Evolutionary conservation across 2,329 filamentous ascomycete genomes (phyloP).

Genomic region (Chaetomium globosum): DNA sequence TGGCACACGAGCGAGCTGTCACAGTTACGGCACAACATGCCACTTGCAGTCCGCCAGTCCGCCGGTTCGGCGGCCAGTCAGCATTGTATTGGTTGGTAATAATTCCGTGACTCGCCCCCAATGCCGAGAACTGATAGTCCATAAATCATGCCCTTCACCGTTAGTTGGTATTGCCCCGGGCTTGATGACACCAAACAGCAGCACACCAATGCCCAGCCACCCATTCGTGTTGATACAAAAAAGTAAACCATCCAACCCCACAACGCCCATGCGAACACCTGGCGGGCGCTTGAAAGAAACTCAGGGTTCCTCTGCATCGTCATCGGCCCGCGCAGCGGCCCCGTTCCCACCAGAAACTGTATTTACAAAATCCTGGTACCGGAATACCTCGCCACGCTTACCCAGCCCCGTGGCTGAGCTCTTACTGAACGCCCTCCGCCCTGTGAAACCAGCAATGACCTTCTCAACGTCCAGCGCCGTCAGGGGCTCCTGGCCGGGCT

Average conservation of each 20-base stretch:
- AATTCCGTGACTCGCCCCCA: constrained; percentile 11
- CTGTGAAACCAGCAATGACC: constrained; percentile 84
- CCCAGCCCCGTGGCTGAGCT: constrained; percentile 55
- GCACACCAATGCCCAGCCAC: constrained; percentile 15
- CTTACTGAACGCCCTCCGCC: constrained; percentile 78
- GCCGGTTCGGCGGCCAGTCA: constrained; percentile 1
- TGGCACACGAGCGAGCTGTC: constrained; percentile 2
- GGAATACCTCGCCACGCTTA: constrained; percentile 84
- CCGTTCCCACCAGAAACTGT: constrained; percentile 62
- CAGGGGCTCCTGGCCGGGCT: constrained; percentile 66
- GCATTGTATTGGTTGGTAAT: constrained; percentile 21
- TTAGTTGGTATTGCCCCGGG: constrained; percentile 1
- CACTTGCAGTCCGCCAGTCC: not conserved
- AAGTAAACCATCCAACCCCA: constrained; percentile 2
- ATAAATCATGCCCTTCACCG: constrained; percentile 16
- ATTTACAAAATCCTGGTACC: constrained; percentile 88
- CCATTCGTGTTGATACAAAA: constrained; percentile 1
- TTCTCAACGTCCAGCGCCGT: constrained; percentile 78
- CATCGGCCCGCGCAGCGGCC: constrained; percentile 39
- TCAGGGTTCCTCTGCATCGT: constrained; percentile 37
- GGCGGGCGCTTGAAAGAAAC: constrained; percentile 8
- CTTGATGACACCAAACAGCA: not conserved
- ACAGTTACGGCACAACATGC: constrained; percentile 19
- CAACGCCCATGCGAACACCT: constrained; percentile 4
- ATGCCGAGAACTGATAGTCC: constrained; percentile 12